Base-by-base conservation (phyloP, 352 stramenopile genomes). In the Phytopythium helicoides region DNA sequence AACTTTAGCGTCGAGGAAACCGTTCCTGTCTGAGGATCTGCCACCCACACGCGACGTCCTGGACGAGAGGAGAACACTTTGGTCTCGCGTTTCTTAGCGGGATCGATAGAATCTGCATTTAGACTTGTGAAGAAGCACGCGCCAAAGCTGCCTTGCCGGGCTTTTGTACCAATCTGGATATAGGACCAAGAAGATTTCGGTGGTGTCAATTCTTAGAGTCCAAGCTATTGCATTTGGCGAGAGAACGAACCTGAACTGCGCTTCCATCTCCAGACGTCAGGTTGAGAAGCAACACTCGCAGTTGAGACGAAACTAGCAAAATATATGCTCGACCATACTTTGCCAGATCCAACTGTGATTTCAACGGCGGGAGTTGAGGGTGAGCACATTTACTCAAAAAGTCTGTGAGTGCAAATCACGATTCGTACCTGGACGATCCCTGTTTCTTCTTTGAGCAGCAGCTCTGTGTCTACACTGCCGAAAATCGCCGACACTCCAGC, bases 1-100 rank as follows among this genome's bases (percentile, higher is more conserved):
- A 95, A 95, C 46, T 92, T 92, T 16, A 95, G 58, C 40, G 85
- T 95, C 10, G 83, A 89, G 9, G 83, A 91, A 8, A 95, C 85
- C 1, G 66, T 90, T 10, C 85, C 85, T 0, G 77, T 85, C 42
- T 83, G 65, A 6, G 85, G 76, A 23, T 95, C 81, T 18, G 79
- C 85, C 34, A 94, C 74, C 85, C 85, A 95, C 37, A 95, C 72
- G 12, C 85, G 79, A 14, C 84, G 80, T 7, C 85, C 85, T 5
- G 85, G 85, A n/a, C 85, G 73, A 3, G 83, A 74, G 9, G 83
- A 94, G 61, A 93, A 92, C 18, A 95, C 85, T 58, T 76, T 83
- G 11, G 65, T 73, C 50, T 92, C 76, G 11, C 68, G 78, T 48
- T 73, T 77, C 58, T 73, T 84, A 21, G 73, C 61, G 10, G 73